These are phyloP conservation scores for Plasmodium ovale DNA, from an alignment of 169 alveolate species.

Conservation along the genomic window DNA sequence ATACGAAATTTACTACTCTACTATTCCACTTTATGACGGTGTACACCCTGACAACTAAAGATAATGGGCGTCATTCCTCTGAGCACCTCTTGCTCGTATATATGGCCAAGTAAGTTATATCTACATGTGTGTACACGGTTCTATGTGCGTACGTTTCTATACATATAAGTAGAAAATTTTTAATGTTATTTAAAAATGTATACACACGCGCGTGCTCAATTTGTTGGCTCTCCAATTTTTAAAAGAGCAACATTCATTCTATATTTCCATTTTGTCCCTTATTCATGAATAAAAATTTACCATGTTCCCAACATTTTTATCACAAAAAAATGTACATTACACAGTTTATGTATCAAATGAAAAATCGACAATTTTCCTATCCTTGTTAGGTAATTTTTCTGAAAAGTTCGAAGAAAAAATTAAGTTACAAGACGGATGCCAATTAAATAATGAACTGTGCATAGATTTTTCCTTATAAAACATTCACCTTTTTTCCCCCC, in stretches of 20 bases:
- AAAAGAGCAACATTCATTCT: not conserved
- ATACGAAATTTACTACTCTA: not conserved
- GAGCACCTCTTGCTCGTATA: constrained; percentile 19
- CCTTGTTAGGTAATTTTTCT: constrained; percentile 57
- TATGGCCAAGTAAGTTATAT: constrained; percentile 49
- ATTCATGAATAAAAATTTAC: not conserved
- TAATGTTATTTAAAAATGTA: too few species aligned
- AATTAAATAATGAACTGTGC: constrained; percentile 63
- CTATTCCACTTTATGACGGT: not conserved
- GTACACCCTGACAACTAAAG: constrained; percentile 6
- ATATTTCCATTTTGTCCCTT: too few species aligned
- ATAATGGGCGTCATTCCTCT: constrained; percentile 68
- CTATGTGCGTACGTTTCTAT: not conserved
- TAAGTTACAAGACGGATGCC: constrained; percentile 54
- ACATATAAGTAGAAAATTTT: not conserved
- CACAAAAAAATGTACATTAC: not conserved
- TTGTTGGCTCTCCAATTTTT: not conserved
- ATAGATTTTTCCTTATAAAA: constrained; percentile 34
- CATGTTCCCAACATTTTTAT: not conserved
- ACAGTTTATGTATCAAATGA: not conserved
- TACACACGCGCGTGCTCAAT: too few species aligned
- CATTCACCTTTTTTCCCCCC: not conserved
- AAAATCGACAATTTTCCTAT: not conserved
- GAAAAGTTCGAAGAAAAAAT: constrained; percentile 62
- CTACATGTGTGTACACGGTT: not conserved